Percentiles rank a stretch among this genome's conserved stretches.
These are phyloP conservation scores for Suhomyces kilbournensis DNA, from an alignment of 805 yeast genomes.

Conservation along the genomic window DNA sequence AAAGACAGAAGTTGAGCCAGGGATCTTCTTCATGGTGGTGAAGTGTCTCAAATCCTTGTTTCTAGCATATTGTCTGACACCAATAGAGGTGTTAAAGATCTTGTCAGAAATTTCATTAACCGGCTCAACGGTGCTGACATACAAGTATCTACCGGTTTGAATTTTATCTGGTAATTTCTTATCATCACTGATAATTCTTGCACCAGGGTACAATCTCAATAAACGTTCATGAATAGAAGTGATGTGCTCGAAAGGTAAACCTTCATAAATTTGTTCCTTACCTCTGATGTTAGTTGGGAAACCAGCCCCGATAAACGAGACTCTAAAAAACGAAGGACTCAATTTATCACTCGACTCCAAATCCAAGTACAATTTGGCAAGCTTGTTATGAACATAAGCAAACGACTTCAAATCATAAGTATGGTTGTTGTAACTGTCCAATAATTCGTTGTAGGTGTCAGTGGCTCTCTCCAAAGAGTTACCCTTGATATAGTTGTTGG, in stretches of 20 bases:
- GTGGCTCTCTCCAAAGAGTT: constrained; percentile 77
- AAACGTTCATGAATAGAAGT: constrained; percentile 78
- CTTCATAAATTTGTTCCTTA: constrained; percentile 78
- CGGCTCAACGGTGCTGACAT: constrained; percentile 72
- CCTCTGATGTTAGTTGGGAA: constrained; percentile 77
- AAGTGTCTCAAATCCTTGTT: constrained; percentile 71
- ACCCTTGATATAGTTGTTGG: constrained; percentile 66
- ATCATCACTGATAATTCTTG: constrained; percentile 62
- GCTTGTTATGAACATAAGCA: constrained; percentile 63
- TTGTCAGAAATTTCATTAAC: constrained; percentile 49
- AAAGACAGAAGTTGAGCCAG: constrained; percentile 66
- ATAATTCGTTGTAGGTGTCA: constrained; percentile 71
- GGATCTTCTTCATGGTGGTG: constrained; percentile 64
- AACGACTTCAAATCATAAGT: constrained; percentile 76
- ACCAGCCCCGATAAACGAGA: constrained; percentile 78
- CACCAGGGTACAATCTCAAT: constrained; percentile 75
- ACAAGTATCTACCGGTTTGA: constrained; percentile 70
- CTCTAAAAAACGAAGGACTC: constrained; percentile 75
- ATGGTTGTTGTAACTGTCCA: constrained; percentile 67
- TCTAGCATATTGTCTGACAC: constrained; percentile 71
- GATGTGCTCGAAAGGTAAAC: constrained; percentile 82
- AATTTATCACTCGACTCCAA: constrained; percentile 68
- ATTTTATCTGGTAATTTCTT: constrained; percentile 45
- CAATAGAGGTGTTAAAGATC: constrained; percentile 48
- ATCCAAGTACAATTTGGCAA: constrained; percentile 64